phyloP scores from a whole-genome alignment of 2,329 filamentous ascomycete species.

The Xylariales sp. region DNA sequence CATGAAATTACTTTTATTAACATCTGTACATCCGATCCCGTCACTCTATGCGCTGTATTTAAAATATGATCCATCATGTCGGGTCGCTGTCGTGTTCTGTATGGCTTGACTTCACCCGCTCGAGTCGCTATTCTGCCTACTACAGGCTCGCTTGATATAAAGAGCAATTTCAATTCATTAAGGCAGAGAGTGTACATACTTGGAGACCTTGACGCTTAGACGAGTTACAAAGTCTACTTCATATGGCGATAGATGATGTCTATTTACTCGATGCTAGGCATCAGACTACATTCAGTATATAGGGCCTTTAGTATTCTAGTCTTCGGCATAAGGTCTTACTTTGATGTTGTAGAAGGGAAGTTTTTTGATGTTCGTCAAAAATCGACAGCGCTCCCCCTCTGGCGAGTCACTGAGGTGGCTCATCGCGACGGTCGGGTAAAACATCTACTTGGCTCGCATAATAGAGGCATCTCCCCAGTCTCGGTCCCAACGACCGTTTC shows the following conservation, averaged over 20 bases:
- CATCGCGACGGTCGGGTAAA: slow-evolving; percentile 40
- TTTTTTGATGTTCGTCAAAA: slow-evolving; percentile 34
- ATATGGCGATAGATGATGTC: slow-evolving; percentile 27
- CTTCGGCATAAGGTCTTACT: background rate
- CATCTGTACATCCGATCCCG: background rate
- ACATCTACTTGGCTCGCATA: slow-evolving; percentile 27
- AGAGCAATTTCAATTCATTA: slow-evolving; percentile 47
- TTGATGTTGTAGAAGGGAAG: slow-evolving; percentile 45
- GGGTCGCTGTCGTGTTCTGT: slow-evolving; percentile 14
- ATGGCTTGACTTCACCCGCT: slow-evolving; percentile 39
- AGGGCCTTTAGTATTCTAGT: background rate
- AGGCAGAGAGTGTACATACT: slow-evolving; percentile 34
- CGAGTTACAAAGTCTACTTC: slow-evolving; percentile 17
- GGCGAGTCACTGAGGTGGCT: slow-evolving; percentile 31
- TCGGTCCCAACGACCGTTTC: slow-evolving; percentile 31
- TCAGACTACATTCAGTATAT: slow-evolving; percentile 6
- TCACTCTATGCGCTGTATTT: background rate
- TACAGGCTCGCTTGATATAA: slow-evolving; percentile 42
- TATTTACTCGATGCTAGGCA: slow-evolving; percentile 14
- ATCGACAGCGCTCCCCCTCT: slow-evolving; percentile 34
- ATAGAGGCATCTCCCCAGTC: background rate
- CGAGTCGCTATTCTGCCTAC: slow-evolving; percentile 15
- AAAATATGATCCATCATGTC: slow-evolving; percentile 17
- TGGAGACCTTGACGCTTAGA: slow-evolving; percentile 19
- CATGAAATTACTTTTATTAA: slow-evolving; percentile 3